Evolutionary conservation across 106 monocot genomes (phyloP).

Genomic region (Iris macrosiphon): DNA sequence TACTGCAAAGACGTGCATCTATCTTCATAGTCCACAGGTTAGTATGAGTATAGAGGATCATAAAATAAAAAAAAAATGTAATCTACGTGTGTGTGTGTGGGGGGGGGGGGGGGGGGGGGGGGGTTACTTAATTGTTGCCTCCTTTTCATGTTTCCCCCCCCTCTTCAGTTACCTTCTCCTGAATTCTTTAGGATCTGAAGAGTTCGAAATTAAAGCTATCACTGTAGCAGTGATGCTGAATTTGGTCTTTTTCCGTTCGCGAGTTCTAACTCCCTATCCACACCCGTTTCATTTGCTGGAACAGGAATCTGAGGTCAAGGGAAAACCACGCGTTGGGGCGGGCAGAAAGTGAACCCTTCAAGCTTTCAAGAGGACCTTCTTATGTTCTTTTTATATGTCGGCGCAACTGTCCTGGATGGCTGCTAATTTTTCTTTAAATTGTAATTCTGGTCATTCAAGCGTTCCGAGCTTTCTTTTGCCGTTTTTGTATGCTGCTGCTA

Average conservation of each 20-base stretch:
- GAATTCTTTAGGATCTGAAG: neutral
- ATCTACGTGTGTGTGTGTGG: no score
- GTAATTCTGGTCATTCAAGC: no score
- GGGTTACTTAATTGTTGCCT: neutral
- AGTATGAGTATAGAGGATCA: neutral
- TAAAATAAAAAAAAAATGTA: no score
- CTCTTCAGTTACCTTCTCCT: neutral
- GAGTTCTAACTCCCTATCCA: neutral
- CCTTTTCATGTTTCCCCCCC: no score
- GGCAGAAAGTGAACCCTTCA: conserved; percentile 46
- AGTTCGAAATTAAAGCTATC: neutral
- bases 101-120: no score
- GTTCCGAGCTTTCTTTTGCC: neutral
- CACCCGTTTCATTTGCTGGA: neutral
- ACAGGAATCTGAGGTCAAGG: conserved; percentile 94
- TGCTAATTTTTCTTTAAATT: no score
- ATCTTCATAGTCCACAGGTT: conserved; percentile 69
- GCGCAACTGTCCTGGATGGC: no score
- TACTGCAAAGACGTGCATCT: conserved; percentile 79
- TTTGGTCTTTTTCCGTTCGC: neutral
- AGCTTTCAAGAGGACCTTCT: neutral
- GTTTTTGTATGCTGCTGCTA: neutral
- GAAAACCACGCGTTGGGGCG: conserved; percentile 60
- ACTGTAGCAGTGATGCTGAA: no score
- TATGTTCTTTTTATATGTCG: no score